A percentile compares a stretch with the other conserved stretches of the same genome.
phyloP scores from a whole-genome alignment of 306 rosid species.

The Bauhinia variegata region DNA sequence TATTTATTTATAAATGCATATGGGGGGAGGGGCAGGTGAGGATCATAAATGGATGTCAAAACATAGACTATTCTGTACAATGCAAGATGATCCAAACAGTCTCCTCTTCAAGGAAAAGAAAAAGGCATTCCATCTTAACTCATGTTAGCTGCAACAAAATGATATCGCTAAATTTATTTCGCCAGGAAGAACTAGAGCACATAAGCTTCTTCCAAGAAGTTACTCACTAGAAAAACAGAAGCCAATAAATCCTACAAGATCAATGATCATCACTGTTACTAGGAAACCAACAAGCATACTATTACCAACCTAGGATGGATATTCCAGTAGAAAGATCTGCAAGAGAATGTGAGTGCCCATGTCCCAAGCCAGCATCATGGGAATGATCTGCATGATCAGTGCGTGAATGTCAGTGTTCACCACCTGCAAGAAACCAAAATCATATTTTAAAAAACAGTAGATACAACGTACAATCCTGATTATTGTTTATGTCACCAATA shows the following conservation, averaged over 20 bases:
- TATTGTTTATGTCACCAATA: no score
- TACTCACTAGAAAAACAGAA: conserved; percentile 19
- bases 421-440: conserved; percentile 58
- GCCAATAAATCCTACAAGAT: conserved; percentile 23
- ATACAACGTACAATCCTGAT: no score
- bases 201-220: conserved; percentile 21
- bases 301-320: conserved; percentile 78
- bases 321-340: conserved; percentile 86
- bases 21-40: no score
- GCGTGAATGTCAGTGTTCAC: conserved; percentile 66
- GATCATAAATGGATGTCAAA: no score
- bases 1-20: no score
- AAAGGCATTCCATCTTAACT: no score
- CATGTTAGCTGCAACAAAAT: not conserved
- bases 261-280: conserved; percentile 19
- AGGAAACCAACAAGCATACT: conserved; percentile 23
- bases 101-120: no score
- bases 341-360: conserved; percentile 78
- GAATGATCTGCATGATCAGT: conserved; percentile 57
- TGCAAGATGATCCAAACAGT: no score
- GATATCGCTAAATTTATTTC: not conserved
- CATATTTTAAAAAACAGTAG: conserved; percentile 9
- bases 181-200: not conserved
- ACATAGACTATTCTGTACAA: no score
- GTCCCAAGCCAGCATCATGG: conserved; percentile 54